Conservation (phyloP, 2,329 filamentous ascomycete genomes). For the Xylaria sp. region DNA sequence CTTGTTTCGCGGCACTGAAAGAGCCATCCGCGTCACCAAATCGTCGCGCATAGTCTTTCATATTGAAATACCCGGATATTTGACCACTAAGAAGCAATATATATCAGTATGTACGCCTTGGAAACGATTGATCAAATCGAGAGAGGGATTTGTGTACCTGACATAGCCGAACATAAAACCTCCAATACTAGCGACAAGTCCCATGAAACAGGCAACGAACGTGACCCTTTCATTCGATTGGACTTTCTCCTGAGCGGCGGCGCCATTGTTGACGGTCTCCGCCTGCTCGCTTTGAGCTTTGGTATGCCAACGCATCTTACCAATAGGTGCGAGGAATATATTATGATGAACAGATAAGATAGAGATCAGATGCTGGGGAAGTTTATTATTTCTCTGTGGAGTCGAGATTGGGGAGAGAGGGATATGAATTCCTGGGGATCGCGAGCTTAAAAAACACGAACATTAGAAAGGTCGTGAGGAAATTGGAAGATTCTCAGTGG, state of each 20-base stretch:
- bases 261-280: conserved; percentile 33
- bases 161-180: conserved; percentile 69
- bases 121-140: not conserved
- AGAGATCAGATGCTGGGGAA: conserved; percentile 1
- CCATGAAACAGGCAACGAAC: conserved; percentile 59
- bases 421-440: conserved; percentile 4
- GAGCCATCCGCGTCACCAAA: conserved; percentile 59
- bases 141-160: conserved; percentile 53
- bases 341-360: not conserved
- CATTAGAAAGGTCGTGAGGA: not conserved
- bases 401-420: conserved; percentile 8
- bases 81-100: conserved; percentile 58
- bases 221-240: conserved; percentile 42
- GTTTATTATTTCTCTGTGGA: conserved; percentile 11
- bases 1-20: conserved; percentile 69
- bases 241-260: conserved; percentile 20
- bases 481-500: conserved; percentile 9
- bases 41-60: conserved; percentile 65
- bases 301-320: conserved; percentile 45
- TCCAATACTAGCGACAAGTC: conserved; percentile 63
- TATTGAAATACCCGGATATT: conserved; percentile 69
- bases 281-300: conserved; percentile 45
- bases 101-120: not conserved
- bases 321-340: not conserved
- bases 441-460: conserved; percentile 13